A percentile compares a stretch with the other conserved stretches of the same genome.
phyloP scores from a whole-genome alignment of 345 rosid species.

The Citrus reticulata region DNA sequence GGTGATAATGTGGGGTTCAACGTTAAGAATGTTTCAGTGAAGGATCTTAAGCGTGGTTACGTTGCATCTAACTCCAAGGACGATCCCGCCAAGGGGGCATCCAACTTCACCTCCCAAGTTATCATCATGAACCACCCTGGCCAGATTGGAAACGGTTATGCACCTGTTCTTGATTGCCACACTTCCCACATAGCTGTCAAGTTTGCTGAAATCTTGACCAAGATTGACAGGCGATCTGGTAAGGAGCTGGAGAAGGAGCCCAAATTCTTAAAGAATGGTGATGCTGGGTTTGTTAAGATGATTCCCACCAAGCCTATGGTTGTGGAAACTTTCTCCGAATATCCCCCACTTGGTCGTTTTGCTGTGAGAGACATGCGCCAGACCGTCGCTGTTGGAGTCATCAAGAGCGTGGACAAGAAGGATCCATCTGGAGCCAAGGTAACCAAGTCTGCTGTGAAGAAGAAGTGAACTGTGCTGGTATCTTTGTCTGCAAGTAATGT shows the following conservation, averaged over 20 bases:
- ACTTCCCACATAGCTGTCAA: slow-evolving; percentile 84
- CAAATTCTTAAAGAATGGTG: slow-evolving; percentile 81
- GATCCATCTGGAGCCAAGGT: slow-evolving; percentile 82
- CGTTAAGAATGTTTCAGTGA: slow-evolving; percentile 80
- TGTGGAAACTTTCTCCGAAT: slow-evolving; percentile 73
- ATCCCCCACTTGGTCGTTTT: slow-evolving; percentile 86
- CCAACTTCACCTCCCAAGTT: slow-evolving; percentile 77
- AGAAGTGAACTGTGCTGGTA: slow-evolving; percentile 58
- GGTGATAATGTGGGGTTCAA: slow-evolving; percentile 88
- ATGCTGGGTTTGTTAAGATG: slow-evolving; percentile 80
- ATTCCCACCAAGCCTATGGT: slow-evolving; percentile 92
- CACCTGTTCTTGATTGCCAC: slow-evolving; percentile 85
- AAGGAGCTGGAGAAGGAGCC: slow-evolving; percentile 90
- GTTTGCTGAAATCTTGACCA: slow-evolving; percentile 61
- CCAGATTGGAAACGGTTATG: slow-evolving; percentile 84
- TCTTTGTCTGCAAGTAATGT: neutral
- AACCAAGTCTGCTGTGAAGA: slow-evolving; percentile 84
- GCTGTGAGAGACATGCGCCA: slow-evolving; percentile 96
- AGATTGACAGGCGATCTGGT: slow-evolving; percentile 76
- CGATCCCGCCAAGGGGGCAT: slow-evolving; percentile 80
- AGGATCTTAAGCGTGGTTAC: slow-evolving; percentile 80
- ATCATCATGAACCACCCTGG: slow-evolving; percentile 97
- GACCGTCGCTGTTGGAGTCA: slow-evolving; percentile 86
- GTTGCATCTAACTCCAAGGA: slow-evolving; percentile 92
- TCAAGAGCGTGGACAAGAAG: slow-evolving; percentile 85